These are phyloP conservation scores for Paramecium tetraurelia DNA, from an alignment of 73 alveolate species.

Conservation along the genomic window DNA sequence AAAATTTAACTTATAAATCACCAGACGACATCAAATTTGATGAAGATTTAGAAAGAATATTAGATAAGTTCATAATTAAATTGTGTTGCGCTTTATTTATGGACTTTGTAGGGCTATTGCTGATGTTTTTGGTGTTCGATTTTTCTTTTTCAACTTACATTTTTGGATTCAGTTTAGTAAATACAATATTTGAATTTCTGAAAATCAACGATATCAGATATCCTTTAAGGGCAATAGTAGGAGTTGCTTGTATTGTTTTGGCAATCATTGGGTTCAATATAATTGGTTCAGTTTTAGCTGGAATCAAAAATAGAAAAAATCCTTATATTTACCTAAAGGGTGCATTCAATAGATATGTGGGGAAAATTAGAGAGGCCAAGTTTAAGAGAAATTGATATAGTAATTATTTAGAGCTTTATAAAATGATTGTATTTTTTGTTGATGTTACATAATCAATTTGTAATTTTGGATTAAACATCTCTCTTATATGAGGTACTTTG, in stretches of 20 bases:
- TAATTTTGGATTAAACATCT: constrained; percentile 20
- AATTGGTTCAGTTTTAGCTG: neutral
- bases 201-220: neutral
- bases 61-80: neutral
- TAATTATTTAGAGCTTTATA: neutral
- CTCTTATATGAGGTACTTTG: constrained; percentile 4
- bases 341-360: neutral
- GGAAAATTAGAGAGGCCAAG: neutral
- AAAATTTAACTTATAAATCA: neutral
- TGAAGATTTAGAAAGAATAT: constrained; percentile 2
- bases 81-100: neutral
- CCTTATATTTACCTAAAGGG: neutral
- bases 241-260: neutral
- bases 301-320: neutral
- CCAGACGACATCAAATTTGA: neutral
- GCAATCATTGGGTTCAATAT: neutral
- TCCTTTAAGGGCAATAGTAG: neutral
- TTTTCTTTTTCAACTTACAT: neutral
- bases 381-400: neutral
- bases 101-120: neutral
- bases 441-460: neutral
- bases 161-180: neutral
- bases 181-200: neutral
- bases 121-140: neutral
- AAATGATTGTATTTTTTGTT: neutral